These are phyloP conservation scores for Musa itinerans DNA, from an alignment of 176 grass and related monocot genomes.

Conservation along the genomic window DNA sequence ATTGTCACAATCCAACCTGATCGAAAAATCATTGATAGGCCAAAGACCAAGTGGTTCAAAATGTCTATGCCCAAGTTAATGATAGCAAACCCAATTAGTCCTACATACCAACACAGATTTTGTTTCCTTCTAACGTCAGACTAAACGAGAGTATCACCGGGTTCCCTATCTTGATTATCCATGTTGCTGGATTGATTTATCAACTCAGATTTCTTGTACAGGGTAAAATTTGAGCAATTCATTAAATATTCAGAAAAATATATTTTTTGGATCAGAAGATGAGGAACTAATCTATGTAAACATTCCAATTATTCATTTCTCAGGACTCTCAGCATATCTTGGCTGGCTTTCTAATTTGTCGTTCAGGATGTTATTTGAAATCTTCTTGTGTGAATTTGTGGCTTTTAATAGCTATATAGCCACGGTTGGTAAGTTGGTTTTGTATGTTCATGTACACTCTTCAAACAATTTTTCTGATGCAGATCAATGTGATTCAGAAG, in stretches of 20 bases:
- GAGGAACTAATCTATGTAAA: not conserved
- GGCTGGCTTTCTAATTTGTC: too few species aligned
- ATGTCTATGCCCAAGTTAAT: too few species aligned
- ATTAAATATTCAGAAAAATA: not conserved
- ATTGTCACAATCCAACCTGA: too few species aligned
- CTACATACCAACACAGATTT: too few species aligned
- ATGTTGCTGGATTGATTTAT: not conserved
- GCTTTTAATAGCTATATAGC: too few species aligned
- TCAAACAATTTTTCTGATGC: constrained; percentile 15
- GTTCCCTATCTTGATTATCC: not conserved
- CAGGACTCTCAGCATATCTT: not conserved
- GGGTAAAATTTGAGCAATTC: not conserved
- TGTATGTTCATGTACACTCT: not conserved
- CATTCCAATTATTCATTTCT: not conserved
- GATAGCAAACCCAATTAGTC: too few species aligned
- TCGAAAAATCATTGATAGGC: too few species aligned
- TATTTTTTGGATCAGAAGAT: not conserved
- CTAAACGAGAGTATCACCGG: not conserved
- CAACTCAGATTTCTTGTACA: not conserved
- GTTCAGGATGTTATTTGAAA: too few species aligned
- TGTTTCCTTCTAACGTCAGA: too few species aligned
- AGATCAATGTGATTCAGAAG: constrained; percentile 34
- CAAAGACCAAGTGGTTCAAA: too few species aligned
- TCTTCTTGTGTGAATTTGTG: too few species aligned
- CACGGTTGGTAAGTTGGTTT: not conserved